A percentile compares a stretch with the other conserved stretches of the same genome.
phyloP scores from a whole-genome alignment of 441 rosid genomes.

The Adansonia madagascariensis region DNA sequence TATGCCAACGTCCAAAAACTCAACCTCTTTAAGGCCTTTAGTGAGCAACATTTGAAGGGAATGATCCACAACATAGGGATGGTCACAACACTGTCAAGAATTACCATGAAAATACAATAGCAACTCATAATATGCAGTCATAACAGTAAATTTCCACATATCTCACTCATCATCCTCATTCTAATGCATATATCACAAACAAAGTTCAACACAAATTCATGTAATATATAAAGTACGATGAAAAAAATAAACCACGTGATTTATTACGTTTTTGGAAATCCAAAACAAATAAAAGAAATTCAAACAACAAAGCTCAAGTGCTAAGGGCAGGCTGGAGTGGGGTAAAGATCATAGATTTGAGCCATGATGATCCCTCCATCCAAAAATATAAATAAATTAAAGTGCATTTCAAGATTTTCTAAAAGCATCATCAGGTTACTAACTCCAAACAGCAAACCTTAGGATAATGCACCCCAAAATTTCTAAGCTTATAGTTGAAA shows the following conservation, averaged over 20 bases:
- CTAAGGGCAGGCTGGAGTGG: not conserved
- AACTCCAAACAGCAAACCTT: slow-evolving; percentile 12
- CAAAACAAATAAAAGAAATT: slow-evolving; percentile 4
- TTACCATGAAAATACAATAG: slow-evolving; percentile 23
- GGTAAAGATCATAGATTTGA: slow-evolving; percentile 15
- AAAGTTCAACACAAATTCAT: slow-evolving; percentile 4
- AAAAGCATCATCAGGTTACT: slow-evolving; percentile 14
- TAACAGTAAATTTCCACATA: not conserved
- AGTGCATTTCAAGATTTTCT: slow-evolving; percentile 3
- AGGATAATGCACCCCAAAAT: not conserved
- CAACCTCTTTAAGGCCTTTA: slow-evolving; percentile 42
- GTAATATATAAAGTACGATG: not conserved
- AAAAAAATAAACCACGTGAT: not conserved
- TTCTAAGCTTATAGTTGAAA: slow-evolving; percentile 15
- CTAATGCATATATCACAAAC: slow-evolving; percentile 12
- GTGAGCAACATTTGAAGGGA: slow-evolving; percentile 42
- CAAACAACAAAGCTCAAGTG: not conserved
- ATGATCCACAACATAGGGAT: slow-evolving; percentile 73
- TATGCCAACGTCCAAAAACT: slow-evolving; percentile 71
- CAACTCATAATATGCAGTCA: slow-evolving; percentile 1
- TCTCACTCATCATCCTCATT: not conserved
- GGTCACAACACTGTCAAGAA: slow-evolving; percentile 85
- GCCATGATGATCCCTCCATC: not conserved
- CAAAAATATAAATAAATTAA: slow-evolving; percentile 1
- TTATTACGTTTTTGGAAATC: not conserved